Evolutionary conservation across 805 yeast genomes (phyloP).

Genomic region (Lipomyces sp.): DNA sequence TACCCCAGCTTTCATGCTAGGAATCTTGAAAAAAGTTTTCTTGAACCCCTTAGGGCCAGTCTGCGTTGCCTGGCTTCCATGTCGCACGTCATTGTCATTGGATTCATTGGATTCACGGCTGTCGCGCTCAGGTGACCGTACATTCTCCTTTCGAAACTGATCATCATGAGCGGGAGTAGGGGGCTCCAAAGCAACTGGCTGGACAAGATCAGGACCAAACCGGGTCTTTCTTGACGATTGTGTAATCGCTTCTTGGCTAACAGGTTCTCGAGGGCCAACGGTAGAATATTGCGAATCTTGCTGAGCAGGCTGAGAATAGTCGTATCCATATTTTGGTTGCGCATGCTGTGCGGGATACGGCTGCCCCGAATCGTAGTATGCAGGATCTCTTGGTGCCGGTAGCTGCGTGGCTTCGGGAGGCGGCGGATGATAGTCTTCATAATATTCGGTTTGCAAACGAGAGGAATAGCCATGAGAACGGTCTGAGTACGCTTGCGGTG

Average conservation of each 20-base stretch:
- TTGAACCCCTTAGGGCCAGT: conserved; percentile 9
- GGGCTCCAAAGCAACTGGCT: neutral
- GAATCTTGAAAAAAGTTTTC: conserved; percentile 26
- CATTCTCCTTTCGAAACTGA: conserved; percentile 2
- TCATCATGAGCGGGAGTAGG: neutral
- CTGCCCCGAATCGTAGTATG: no score
- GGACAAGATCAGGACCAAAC: conserved; percentile 12
- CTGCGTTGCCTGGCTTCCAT: neutral
- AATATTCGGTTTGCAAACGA: neutral
- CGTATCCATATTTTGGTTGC: neutral
- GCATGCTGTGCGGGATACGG: no score
- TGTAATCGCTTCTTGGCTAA: no score
- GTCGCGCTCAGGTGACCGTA: neutral
- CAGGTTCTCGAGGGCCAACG: no score
- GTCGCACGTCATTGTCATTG: neutral
- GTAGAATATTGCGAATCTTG: neutral
- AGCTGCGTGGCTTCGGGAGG: conserved; percentile 12
- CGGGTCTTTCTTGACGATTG: conserved; percentile 3
- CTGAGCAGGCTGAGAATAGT: neutral
- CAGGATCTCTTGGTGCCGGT: conserved; percentile 2
- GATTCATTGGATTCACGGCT: neutral
- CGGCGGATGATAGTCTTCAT: conserved; percentile 16
- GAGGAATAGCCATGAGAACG: no score
- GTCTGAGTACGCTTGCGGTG: no score
- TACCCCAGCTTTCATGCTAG: conserved; percentile 12